Conservation (phyloP, 1,139 yeast genomes). For the Taphrina wiesneri region DNA sequence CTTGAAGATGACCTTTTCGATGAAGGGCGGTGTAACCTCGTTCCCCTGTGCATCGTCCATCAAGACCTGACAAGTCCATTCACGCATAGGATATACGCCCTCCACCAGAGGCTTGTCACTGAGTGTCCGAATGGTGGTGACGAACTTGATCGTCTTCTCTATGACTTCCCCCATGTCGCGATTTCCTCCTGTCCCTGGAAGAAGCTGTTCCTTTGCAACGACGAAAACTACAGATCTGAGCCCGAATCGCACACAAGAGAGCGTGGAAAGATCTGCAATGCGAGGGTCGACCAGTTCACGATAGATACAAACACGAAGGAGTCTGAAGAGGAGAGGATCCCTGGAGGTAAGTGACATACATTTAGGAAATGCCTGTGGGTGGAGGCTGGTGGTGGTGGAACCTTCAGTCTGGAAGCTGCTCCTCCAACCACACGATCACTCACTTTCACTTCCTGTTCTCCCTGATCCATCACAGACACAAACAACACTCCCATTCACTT, state of each 20-base stretch:
- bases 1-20: conserved; percentile 89
- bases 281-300: not conserved
- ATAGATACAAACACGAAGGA: not conserved
- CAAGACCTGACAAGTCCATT: conserved; percentile 79
- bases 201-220: not conserved
- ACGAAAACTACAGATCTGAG: not conserved
- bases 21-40: conserved; percentile 80
- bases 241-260: not conserved
- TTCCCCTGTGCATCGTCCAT: conserved; percentile 77
- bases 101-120: conserved; percentile 84
- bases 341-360: not conserved
- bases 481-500: no score
- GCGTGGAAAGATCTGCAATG: not conserved
- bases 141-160: conserved; percentile 29
- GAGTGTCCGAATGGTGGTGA: conserved; percentile 44
- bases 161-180: conserved; percentile 18
- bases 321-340: not conserved
- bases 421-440: not conserved
- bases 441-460: no score
- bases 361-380: not conserved
- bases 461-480: not conserved
- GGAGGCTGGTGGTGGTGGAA: conserved; percentile 1
- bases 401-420: not conserved
- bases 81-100: conserved; percentile 92
- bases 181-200: not conserved